Evolutionary conservation across 2,329 filamentous ascomycete genomes (phyloP), one percentile per base, ranked within the genome.

Genomic region (Cladophialophora chaetospira): DNA sequence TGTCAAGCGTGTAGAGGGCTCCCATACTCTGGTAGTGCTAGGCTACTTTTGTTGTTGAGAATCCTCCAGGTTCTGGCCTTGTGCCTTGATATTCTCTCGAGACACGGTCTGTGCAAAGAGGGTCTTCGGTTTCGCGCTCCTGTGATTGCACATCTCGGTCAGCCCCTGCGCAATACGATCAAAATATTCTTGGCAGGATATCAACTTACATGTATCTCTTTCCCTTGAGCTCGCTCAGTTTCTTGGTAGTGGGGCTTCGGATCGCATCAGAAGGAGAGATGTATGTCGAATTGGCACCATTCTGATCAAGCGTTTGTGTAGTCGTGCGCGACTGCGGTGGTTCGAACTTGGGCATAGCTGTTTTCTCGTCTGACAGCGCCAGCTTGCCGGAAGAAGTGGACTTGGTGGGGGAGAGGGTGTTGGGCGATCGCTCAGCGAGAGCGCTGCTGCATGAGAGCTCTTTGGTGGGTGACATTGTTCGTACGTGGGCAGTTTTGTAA

Each of bases 241-340:
- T 79, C 70, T 77, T 77, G 25, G 76, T 77, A 57, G 76, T 77
- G 3, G 77, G 77, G 48, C 75, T 78, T 72, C 77, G 76, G 47
- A 79, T 75, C 35, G 75, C 73, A 62, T 79, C 77, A 3, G 76
- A 78, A 0, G 77, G 77, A 31, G 76, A 79, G 55, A 79, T 70
- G 60, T 79, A 79, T 42, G 71, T 70, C 40, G 63, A 52, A 25
- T n/a, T 64, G 45, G 15, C 40, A n/a, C 11, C 57, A 42, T 46
- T 25, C 46, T 23, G 35, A 11, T 38, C n/a, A 11, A 26, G 45
- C 11, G 3, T 8, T n/a, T 33, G 49, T 17, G 26, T 36, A 26
- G 5, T 13, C 28, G 29, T 13, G n/a, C 31, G 19, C 19, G 9
- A 31, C 35, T 50, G 44, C 23, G 11, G 29, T 3, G 21, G 28